phyloP scores from a whole-genome alignment of 306 rosid genomes.

The Potentilla sterilis region DNA sequence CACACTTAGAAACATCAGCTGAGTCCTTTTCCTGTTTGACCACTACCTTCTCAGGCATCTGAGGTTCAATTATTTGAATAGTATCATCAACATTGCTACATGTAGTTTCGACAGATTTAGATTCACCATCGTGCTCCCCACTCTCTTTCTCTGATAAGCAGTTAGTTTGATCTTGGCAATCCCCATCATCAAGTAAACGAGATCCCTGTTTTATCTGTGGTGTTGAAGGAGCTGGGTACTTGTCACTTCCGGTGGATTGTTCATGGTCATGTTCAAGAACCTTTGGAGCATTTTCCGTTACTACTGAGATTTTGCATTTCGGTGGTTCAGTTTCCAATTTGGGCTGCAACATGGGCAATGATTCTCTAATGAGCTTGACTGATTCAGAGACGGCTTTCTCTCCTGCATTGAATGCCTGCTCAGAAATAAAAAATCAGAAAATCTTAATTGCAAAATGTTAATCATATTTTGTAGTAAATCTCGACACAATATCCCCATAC shows the following conservation, averaged over 20 bases:
- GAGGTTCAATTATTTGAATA: conserved; percentile 37
- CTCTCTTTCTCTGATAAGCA: conserved; percentile 62
- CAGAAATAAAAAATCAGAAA: conserved; percentile 38
- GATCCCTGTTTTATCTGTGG: conserved; percentile 82
- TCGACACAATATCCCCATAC: conserved; percentile 14
- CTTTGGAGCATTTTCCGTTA: conserved; percentile 35
- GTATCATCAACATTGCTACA: conserved; percentile 41
- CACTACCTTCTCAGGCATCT: conserved; percentile 17
- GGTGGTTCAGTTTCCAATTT: conserved; percentile 38
- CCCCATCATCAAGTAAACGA: conserved; percentile 74
- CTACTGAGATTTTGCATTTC: conserved; percentile 31
- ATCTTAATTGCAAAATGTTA: conserved; percentile 10
- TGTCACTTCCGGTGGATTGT: conserved; percentile 60
- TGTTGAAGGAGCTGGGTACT: conserved; percentile 96
- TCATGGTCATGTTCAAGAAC: conserved; percentile 46
- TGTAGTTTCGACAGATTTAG: conserved; percentile 78
- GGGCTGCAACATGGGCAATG: conserved; percentile 52
- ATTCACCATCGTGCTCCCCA: conserved; percentile 68
- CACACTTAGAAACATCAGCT: conserved; percentile 45
- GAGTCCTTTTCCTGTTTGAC: conserved; percentile 57
- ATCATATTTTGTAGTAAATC: conserved; percentile 3
- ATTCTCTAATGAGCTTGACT: conserved; percentile 63
- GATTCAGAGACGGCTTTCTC: conserved; percentile 44
- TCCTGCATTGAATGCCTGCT: conserved; percentile 89
- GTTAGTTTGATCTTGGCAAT: conserved; percentile 81